These are phyloP conservation scores for Nicotiana sylvestris DNA, from an alignment of 257 asterid species.

Conservation along the genomic window DNA sequence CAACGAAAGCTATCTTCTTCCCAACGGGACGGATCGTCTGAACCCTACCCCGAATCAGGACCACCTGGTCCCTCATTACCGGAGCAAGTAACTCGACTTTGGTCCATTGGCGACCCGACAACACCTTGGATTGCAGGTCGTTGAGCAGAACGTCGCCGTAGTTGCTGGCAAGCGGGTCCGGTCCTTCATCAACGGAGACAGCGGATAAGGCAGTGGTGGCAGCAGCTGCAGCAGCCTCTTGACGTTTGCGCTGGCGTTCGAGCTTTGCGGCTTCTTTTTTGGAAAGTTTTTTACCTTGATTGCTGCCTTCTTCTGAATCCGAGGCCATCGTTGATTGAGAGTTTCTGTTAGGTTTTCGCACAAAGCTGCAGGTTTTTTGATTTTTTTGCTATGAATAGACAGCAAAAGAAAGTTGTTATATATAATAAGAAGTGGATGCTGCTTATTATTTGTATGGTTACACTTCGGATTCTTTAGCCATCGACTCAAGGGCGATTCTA, in stretches of 20 bases:
- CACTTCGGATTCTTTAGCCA: too few relatives aligned
- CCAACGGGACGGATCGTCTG: conserved; percentile 69
- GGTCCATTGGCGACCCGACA: conserved; percentile 67
- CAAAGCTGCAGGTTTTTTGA: too few relatives aligned
- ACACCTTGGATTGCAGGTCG: conserved; percentile 70
- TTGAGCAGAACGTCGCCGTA: conserved; percentile 62
- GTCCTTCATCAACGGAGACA: conserved; percentile 31
- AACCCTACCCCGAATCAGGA: conserved; percentile 63
- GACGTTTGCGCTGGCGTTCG: conserved; percentile 61
- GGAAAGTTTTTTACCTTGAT: conserved; percentile 31
- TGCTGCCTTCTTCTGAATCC: too few relatives aligned
- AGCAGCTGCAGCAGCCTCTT: conserved; percentile 58
- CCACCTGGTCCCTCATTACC: conserved; percentile 45
- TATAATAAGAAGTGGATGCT: too few relatives aligned
- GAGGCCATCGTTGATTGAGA: neutral
- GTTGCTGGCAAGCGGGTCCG: conserved; percentile 54
- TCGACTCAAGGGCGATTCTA: too few relatives aligned
- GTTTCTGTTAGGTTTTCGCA: neutral
- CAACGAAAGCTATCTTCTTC: conserved; percentile 73
- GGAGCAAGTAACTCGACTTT: conserved; percentile 39
- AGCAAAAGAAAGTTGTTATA: too few relatives aligned
- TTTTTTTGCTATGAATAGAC: too few relatives aligned
- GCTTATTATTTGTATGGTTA: too few relatives aligned
- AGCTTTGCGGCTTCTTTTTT: conserved; percentile 77
- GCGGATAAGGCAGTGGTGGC: conserved; percentile 40